Evolutionary conservation across 495 filamentous ascomycete species (phyloP).

Genomic region (Aspergillus bridgeri): DNA sequence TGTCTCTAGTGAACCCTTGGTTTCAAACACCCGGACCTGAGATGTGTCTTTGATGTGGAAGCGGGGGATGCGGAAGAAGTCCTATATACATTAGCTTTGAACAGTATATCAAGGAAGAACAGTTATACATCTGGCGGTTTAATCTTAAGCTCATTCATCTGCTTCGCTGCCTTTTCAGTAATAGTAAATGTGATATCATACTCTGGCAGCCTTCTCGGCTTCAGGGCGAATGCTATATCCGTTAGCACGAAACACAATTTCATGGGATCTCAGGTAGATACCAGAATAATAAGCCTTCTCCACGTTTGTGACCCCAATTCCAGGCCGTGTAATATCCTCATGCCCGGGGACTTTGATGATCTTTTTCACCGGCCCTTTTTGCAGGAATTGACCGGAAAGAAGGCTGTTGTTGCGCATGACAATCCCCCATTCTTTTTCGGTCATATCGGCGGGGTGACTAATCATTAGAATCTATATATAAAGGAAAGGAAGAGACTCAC

Average conservation of each 20-base stretch:
- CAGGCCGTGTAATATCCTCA: not conserved
- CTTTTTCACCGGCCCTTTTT: not conserved
- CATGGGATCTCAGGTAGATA: not conserved
- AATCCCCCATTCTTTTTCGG: conserved; percentile 11
- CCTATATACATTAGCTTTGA: conserved; percentile 5
- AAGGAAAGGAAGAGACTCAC: no score
- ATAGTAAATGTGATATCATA: conserved; percentile 10
- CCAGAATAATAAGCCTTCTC: not conserved
- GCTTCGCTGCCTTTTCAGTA: conserved; percentile 1
- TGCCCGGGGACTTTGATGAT: conserved; percentile 9
- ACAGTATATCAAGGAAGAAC: not conserved
- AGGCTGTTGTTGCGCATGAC: conserved; percentile 11
- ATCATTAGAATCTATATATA: no score
- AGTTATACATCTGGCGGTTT: not conserved
- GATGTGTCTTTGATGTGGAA: conserved; percentile 8
- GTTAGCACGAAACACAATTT: no score
- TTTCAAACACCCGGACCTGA: conserved; percentile 10
- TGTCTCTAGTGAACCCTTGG: conserved; percentile 8
- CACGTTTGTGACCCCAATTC: not conserved
- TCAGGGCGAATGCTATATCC: conserved; percentile 8
- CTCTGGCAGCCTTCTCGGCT: conserved; percentile 7
- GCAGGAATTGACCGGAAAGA: not conserved
- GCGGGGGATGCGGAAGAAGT: conserved; percentile 9
- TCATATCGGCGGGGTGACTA: conserved; percentile 12
- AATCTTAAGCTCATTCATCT: conserved; percentile 7